These are phyloP conservation scores for Phaffomyces antillensis DNA, from an alignment of 805 yeast species.

Conservation along the genomic window DNA sequence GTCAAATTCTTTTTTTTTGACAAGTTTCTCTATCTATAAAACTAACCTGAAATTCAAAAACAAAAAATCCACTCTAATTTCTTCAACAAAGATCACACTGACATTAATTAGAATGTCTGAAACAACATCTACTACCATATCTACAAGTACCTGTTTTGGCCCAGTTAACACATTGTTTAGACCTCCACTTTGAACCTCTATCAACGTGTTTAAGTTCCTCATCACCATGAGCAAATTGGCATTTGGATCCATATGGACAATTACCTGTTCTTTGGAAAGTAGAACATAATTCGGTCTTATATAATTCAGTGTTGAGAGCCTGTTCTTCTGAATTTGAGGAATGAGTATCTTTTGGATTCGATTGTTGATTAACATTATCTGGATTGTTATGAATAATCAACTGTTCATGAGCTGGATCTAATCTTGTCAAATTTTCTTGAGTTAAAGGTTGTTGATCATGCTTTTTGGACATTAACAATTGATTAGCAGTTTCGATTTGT, in stretches of 20 bases:
- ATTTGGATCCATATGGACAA: slow-evolving; percentile 86
- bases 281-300: slow-evolving; percentile 87
- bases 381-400: background rate
- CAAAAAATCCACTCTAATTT: background rate
- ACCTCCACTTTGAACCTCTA: slow-evolving; percentile 79
- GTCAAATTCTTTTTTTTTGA: too few species aligned
- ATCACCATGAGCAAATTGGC: slow-evolving; percentile 92
- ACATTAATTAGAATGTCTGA: slow-evolving; percentile 55
- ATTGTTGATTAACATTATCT: background rate
- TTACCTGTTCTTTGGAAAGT: slow-evolving; percentile 60
- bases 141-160: slow-evolving; percentile 72
- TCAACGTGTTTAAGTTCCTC: slow-evolving; percentile 66
- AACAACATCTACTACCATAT: slow-evolving; percentile 87
- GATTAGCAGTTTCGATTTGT: slow-evolving; percentile 20
- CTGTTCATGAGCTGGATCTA: slow-evolving; percentile 8
- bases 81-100: too few species aligned
- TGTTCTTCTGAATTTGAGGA: background rate
- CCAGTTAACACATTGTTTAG: slow-evolving; percentile 91
- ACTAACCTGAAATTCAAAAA: background rate
- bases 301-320: slow-evolving; percentile 53
- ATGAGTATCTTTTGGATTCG: background rate
- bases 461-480: slow-evolving; percentile 9
- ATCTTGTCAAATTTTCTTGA: slow-evolving; percentile 17
- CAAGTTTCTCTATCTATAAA: too few species aligned
- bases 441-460: slow-evolving; percentile 14